phyloP scores from a whole-genome alignment of 768 basidiomycete genomes.

The Naganishia onofrii region DNA sequence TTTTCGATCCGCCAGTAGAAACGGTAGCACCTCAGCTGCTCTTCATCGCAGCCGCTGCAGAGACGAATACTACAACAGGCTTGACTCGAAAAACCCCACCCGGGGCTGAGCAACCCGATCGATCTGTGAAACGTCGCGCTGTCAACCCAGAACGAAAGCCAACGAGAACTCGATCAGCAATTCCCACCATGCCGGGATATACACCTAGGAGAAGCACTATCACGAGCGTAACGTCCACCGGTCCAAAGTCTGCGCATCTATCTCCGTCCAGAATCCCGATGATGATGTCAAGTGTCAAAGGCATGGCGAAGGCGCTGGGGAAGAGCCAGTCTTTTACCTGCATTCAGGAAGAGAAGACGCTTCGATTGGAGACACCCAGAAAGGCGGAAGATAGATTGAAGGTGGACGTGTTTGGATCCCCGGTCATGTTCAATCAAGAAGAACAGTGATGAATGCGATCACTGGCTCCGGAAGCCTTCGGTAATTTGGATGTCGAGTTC shows the following conservation, averaged over 20 bases:
- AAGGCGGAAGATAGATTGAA: neutral
- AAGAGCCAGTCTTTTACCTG: slow-evolving; percentile 6
- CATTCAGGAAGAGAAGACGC: neutral
- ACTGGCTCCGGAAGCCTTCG: too few species aligned
- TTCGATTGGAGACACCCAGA: neutral
- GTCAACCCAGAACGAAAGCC: neutral
- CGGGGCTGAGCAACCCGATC: neutral
- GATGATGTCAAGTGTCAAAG: slow-evolving; percentile 20
- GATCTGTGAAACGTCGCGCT: slow-evolving; percentile 11
- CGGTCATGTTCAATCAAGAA: neutral
- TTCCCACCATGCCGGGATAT: neutral
- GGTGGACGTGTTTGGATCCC: slow-evolving; percentile 13
- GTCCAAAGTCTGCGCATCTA: neutral
- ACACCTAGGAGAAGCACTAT: neutral
- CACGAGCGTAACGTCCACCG: neutral
- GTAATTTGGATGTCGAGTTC: too few species aligned
- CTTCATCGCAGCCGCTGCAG: neutral
- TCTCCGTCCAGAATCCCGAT: slow-evolving; percentile 16
- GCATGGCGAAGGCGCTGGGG: neutral
- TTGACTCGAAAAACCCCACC: slow-evolving; percentile 10
- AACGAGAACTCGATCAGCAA: neutral
- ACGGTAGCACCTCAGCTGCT: neutral
- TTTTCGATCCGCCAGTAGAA: slow-evolving; percentile 3
- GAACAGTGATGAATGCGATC: neutral
- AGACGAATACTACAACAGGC: neutral